phyloP scores from a whole-genome alignment of 2,329 filamentous ascomycete genomes.

The Epichloe hybrida region DNA sequence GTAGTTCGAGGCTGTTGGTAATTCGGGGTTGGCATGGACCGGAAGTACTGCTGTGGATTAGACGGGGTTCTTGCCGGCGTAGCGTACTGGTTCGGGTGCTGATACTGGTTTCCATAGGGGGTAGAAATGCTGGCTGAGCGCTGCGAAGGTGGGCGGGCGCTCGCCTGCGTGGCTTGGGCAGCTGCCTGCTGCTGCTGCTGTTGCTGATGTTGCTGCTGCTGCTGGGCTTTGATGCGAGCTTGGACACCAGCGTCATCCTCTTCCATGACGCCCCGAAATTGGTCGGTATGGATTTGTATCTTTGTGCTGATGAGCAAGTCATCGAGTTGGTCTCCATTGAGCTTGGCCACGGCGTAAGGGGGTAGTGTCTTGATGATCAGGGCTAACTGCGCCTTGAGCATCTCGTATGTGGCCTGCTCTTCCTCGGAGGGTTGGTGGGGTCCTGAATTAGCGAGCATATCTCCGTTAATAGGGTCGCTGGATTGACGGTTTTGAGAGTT shows the following conservation, averaged over 20 bases:
- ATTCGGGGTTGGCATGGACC: slow-evolving; percentile 23
- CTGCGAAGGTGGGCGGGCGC: slow-evolving; percentile 19
- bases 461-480: slow-evolving; percentile 49
- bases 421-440: slow-evolving; percentile 54
- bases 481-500: slow-evolving; percentile 48
- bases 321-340: slow-evolving; percentile 75
- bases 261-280: slow-evolving; percentile 69
- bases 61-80: slow-evolving; percentile 32
- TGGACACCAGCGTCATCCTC: slow-evolving; percentile 58
- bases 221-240: slow-evolving; percentile 31
- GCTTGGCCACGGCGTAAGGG: slow-evolving; percentile 72
- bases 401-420: slow-evolving; percentile 50
- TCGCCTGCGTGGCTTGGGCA: slow-evolving; percentile 15
- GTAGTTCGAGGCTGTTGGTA: slow-evolving; percentile 28
- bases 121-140: slow-evolving; percentile 25
- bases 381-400: slow-evolving; percentile 60
- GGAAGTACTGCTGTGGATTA: slow-evolving; percentile 32
- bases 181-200: slow-evolving; percentile 4
- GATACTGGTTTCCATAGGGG: slow-evolving; percentile 31
- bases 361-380: slow-evolving; percentile 64
- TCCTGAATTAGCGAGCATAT: slow-evolving; percentile 54
- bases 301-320: slow-evolving; percentile 72
- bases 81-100: slow-evolving; percentile 30
- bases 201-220: slow-evolving; percentile 12
- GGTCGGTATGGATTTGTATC: slow-evolving; percentile 57